Evolutionary conservation across 441 rosid species (phyloP), one percentile per base, ranked within the genome.

Genomic region (Flueggea neowawraea): DNA sequence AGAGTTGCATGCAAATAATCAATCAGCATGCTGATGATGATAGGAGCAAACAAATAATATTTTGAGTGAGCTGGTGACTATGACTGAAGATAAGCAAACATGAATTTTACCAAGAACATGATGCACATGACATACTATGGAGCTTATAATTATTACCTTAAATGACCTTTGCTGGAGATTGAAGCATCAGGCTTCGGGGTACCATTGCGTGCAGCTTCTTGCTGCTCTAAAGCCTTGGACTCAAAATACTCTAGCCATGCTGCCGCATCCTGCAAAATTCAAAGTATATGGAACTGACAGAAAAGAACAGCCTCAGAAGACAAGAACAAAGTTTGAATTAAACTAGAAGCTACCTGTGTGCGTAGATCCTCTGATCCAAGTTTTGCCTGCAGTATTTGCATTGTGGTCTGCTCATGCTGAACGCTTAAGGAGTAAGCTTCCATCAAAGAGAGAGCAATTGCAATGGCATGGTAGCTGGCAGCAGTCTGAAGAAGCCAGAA

Each of bases 201-300:
- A 57, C 93, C 93, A 73, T 75, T 80, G 57, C 80, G 81, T 33
- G 84, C 84, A 4, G 86, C 90, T 72, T 87, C 93, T 65, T 87
- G 90, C 71, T 84, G 88, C 70, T 87, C 93, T 55, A 80, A 71
- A 64, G 86, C 88, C 70, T 75, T 87, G 60, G 90, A 82, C 59
- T 87, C 88, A 68, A 87, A 87, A 69, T 87, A 87, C 70, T 84
- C 88, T 9, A 84, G 90, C 93, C 90, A 87, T 50, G 90, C 88
- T 69, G 85, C 90, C 64, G 93, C 88, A 74, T 87, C 90, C 93
- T 87, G 77, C 55, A 68, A 64, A 57, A 62, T 57, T 52, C 52
- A 65, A 61, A 57, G 70, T 55, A 62, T 36, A 50, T 14, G 45
- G 32, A 61, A 45, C 53, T 59, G 33, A 75, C 63, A 51, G 69